Evolutionary conservation across 1,284 basidiomycete species (phyloP).

Genomic region (Schizopora paradoxa): DNA sequence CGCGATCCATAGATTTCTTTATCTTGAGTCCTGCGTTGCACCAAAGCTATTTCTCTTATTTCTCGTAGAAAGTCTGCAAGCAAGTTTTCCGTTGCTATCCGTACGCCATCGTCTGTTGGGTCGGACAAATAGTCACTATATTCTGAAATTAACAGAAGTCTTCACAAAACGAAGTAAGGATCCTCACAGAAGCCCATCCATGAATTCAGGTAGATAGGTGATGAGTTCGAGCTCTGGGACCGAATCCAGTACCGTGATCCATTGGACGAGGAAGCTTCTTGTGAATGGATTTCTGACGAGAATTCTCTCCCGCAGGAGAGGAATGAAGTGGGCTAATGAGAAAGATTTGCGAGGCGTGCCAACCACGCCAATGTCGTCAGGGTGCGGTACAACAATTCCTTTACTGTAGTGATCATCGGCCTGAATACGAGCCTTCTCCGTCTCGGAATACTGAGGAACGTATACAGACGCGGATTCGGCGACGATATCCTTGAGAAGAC

Average conservation of each 20-base stretch:
- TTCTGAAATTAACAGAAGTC: slow-evolving; percentile 16
- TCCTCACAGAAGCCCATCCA: slow-evolving; percentile 91
- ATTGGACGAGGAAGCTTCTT: slow-evolving; percentile 92
- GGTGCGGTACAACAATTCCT: slow-evolving; percentile 62
- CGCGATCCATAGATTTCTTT: slow-evolving; percentile 41
- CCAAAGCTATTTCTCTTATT: slow-evolving; percentile 78
- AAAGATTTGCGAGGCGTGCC: slow-evolving; percentile 73
- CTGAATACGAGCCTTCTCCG: slow-evolving; percentile 54
- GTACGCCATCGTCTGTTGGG: slow-evolving; percentile 90
- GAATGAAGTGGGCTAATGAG: slow-evolving; percentile 92
- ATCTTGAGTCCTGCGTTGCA: slow-evolving; percentile 61
- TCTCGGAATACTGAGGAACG: slow-evolving; percentile 84
- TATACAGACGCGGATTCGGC: slow-evolving; percentile 95
- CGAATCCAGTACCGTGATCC: slow-evolving; percentile 95
- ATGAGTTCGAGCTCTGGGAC: slow-evolving; percentile 96
- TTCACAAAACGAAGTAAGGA: too few species aligned
- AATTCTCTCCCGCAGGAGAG: slow-evolving; percentile 88
- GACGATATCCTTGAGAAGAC: slow-evolving; percentile 96
- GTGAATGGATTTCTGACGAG: slow-evolving; percentile 96
- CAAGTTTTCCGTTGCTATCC: slow-evolving; percentile 86
- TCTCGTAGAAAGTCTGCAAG: slow-evolving; percentile 92
- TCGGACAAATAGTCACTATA: slow-evolving; percentile 91
- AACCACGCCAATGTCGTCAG: slow-evolving; percentile 41
- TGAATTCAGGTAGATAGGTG: slow-evolving; percentile 89
- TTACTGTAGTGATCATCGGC: slow-evolving; percentile 36